A percentile compares a stretch with the other conserved stretches of the same genome.
Evolutionary conservation across 2,329 filamentous ascomycete genomes (phyloP).

Genomic region (Cladophialophora psammophila): DNA sequence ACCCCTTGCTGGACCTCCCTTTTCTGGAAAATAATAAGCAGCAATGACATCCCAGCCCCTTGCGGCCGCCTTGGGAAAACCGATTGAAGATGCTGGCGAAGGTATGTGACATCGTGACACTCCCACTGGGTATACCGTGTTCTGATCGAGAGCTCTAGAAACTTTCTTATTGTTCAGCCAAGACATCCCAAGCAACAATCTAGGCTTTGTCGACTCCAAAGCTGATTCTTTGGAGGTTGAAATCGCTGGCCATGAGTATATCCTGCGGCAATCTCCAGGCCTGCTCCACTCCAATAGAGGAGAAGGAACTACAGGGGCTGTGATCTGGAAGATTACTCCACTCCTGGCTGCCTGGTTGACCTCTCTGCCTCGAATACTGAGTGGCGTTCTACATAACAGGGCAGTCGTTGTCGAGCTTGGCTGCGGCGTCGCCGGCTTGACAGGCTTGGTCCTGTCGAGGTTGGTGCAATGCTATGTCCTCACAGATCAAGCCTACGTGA

Average conservation of each 20-base stretch:
- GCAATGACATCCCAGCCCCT: constrained; percentile 21
- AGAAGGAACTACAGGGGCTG: constrained; percentile 78
- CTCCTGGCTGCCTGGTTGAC: constrained; percentile 82
- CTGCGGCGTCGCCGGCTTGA: constrained; percentile 82
- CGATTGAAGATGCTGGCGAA: constrained; percentile 59
- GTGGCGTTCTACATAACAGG: constrained; percentile 61
- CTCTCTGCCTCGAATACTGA: constrained; percentile 68
- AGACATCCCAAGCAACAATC: constrained; percentile 73
- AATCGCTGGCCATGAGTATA: constrained; percentile 73
- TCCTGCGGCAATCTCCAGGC: constrained; percentile 82
- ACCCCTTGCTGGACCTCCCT: not conserved
- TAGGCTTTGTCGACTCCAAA: constrained; percentile 83
- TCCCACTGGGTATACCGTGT: not conserved
- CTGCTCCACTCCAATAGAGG: constrained; percentile 78
- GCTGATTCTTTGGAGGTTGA: constrained; percentile 70
- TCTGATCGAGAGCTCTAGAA: constrained; percentile 62
- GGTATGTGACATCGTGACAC: constrained; percentile 49
- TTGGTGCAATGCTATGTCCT: constrained; percentile 71
- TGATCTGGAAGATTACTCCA: constrained; percentile 91
- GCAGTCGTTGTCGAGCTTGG: constrained; percentile 81
- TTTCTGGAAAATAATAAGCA: constrained; percentile 8
- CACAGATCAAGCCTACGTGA: constrained; percentile 88
- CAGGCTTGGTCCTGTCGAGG: constrained; percentile 72
- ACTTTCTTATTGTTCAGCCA: constrained; percentile 86
- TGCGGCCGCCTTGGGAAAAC: constrained; percentile 36